These are phyloP conservation scores for Pichia sp. DNA, from an alignment of 1,139 yeast species.

Conservation along the genomic window DNA sequence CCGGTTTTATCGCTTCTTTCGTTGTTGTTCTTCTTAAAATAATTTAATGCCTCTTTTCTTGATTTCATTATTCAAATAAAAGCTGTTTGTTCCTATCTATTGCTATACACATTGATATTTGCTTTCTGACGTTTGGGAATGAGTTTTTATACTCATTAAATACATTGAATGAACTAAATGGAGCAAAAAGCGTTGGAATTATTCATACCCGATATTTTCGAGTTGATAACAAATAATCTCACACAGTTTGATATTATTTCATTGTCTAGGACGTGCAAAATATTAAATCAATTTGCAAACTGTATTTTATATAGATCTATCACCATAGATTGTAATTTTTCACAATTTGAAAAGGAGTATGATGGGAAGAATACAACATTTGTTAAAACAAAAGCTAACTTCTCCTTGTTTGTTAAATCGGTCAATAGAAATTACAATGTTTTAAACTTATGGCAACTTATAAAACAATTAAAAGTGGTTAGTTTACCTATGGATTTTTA, in stretches of 20 bases:
- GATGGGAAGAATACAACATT: conserved; percentile 16
- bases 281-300: conserved; percentile 10
- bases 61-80: too few species aligned
- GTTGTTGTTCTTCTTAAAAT: background rate
- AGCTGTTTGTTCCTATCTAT: too few species aligned
- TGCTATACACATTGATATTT: too few species aligned
- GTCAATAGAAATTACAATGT: conserved; percentile 1
- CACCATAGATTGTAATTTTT: conserved; percentile 21
- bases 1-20: conserved; percentile 3
- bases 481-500: conserved; percentile 25
- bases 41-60: too few species aligned
- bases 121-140: too few species aligned
- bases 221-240: conserved; percentile 15
- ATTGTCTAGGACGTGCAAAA: conserved; percentile 11
- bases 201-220: conserved; percentile 21
- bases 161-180: too few species aligned
- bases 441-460: conserved; percentile 1
- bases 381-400: conserved; percentile 20
- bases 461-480: conserved; percentile 15
- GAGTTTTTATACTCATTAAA: too few species aligned
- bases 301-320: conserved; percentile 18
- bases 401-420: conserved; percentile 12
- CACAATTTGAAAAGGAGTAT: conserved; percentile 24
- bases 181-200: conserved; percentile 2
- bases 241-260: conserved; percentile 24